phyloP scores from a whole-genome alignment of 169 alveolate genomes.

The Plasmodium fragile region DNA sequence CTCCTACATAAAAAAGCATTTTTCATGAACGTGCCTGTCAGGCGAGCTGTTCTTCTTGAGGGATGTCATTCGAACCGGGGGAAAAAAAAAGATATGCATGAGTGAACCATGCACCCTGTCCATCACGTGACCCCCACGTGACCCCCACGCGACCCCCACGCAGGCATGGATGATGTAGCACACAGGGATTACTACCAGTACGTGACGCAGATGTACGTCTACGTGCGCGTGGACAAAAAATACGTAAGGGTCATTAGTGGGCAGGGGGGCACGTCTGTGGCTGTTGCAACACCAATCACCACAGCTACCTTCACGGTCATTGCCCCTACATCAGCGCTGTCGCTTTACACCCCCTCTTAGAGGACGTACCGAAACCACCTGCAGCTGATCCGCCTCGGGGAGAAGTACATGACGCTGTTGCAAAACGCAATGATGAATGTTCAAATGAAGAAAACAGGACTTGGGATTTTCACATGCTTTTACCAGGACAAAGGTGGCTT shows the following conservation, averaged over 20 bases:
- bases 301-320: background rate
- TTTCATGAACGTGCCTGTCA: background rate
- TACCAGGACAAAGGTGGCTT: slow-evolving; percentile 54
- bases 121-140: too few relatives aligned
- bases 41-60: background rate
- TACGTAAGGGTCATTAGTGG: slow-evolving; percentile 1
- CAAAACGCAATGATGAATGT: slow-evolving; percentile 56
- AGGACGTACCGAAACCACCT: slow-evolving; percentile 7
- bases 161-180: slow-evolving; percentile 51
- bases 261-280: background rate
- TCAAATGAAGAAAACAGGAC: slow-evolving; percentile 48
- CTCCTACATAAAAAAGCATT: background rate
- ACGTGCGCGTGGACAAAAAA: slow-evolving; percentile 25
- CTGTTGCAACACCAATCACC: background rate
- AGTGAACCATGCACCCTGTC: too few relatives aligned
- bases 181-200: slow-evolving; percentile 15
- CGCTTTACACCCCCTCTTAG: background rate
- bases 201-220: slow-evolving; percentile 32
- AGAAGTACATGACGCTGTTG: slow-evolving; percentile 44
- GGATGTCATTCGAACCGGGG: background rate
- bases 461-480: slow-evolving; percentile 39
- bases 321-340: background rate
- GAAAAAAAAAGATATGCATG: background rate
- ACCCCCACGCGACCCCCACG: background rate
- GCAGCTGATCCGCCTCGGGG: slow-evolving; percentile 37